Evolutionary conservation across 2,329 filamentous ascomycete species (phyloP).

Genomic region (Bipolaris oryzae): DNA sequence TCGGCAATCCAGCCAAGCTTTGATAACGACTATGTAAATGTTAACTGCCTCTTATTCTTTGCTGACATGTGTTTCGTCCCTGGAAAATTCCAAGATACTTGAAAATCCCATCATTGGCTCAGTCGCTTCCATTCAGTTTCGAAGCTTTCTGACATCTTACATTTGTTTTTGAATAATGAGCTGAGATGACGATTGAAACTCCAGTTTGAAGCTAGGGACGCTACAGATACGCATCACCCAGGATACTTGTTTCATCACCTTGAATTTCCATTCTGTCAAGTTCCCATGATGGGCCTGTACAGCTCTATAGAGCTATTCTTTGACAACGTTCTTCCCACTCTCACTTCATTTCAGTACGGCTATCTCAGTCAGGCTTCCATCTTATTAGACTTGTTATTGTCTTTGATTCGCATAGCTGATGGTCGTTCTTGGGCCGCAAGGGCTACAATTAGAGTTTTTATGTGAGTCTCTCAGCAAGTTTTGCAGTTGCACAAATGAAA

Average conservation of each 20-base stretch:
- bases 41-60: too few relatives aligned
- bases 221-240: too few relatives aligned
- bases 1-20: neutral
- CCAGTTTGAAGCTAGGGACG: too few relatives aligned
- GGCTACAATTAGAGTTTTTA: neutral
- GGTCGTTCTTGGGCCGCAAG: neutral
- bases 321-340: neutral
- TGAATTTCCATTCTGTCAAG: neutral
- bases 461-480: neutral
- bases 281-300: neutral
- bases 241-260: too few relatives aligned
- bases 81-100: too few relatives aligned
- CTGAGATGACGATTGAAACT: too few relatives aligned
- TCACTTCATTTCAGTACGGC: neutral
- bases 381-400: neutral
- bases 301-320: neutral
- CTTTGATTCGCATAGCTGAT: neutral
- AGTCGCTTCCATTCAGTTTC: too few relatives aligned
- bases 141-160: too few relatives aligned
- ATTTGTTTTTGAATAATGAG: too few relatives aligned
- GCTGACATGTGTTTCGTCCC: neutral
- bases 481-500: neutral
- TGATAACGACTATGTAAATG: neutral
- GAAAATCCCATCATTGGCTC: too few relatives aligned
- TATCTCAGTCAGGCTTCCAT: neutral